A percentile compares a stretch with the other conserved stretches of the same genome.
Conservation (phyloP, 345 rosid genomes). For the Carallia brachiata region DNA sequence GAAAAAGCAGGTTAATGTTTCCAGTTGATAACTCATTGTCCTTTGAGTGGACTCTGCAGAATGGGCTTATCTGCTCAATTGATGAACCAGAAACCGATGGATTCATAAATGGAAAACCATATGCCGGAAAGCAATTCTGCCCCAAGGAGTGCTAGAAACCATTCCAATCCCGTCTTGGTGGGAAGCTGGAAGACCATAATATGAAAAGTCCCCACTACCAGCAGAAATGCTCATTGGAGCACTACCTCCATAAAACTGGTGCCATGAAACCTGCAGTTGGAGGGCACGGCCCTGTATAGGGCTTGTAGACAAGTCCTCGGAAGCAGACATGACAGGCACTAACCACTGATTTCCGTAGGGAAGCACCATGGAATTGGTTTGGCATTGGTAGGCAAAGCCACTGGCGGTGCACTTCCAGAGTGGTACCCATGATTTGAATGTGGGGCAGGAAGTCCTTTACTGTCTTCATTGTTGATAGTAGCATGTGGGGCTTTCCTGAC, state of each 20-base stretch:
- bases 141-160: slow-evolving; percentile 21
- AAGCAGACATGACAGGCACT: slow-evolving; percentile 84
- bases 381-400: slow-evolving; percentile 19
- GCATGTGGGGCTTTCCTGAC: slow-evolving; percentile 26
- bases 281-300: slow-evolving; percentile 62
- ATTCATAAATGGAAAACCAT: slow-evolving; percentile 19
- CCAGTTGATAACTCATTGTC: slow-evolving; percentile 26
- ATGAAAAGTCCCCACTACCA: slow-evolving; percentile 31
- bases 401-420: slow-evolving; percentile 21
- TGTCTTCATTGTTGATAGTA: slow-evolving; percentile 16
- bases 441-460: slow-evolving; percentile 31
- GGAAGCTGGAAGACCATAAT: slow-evolving; percentile 20
- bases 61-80: slow-evolving; percentile 32
- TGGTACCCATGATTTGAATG: slow-evolving; percentile 22
- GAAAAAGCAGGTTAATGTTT: slow-evolving; percentile 20
- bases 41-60: slow-evolving; percentile 21
- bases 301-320: slow-evolving; percentile 88
- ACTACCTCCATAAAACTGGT: slow-evolving; percentile 18
- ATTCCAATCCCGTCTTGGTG: slow-evolving; percentile 19
- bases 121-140: slow-evolving; percentile 25
- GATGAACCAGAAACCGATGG: slow-evolving; percentile 7
- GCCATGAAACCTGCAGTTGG: slow-evolving; percentile 39
- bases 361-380: slow-evolving; percentile 41
- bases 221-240: slow-evolving; percentile 21
- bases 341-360: slow-evolving; percentile 74